These are phyloP conservation scores for Solioccasus polychromus DNA, from an alignment of 768 basidiomycete species.

Conservation along the genomic window DNA sequence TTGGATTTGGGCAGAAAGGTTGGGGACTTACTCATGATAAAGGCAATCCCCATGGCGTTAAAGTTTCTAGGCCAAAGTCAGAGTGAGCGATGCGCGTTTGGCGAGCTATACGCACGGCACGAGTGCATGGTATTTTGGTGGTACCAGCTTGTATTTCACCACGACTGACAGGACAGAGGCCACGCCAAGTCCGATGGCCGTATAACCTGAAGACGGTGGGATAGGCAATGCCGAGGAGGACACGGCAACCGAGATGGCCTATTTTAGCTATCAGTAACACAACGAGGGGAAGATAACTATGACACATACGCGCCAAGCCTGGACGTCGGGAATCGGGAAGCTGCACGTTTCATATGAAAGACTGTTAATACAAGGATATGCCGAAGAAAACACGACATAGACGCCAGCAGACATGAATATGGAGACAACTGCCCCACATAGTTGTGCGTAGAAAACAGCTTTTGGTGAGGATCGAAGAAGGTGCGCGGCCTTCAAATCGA, in stretches of 20 bases:
- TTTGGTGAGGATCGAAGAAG: conserved; percentile 62
- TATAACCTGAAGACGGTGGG: conserved; percentile 53
- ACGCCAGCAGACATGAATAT: conserved; percentile 58
- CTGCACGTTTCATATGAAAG: conserved; percentile 13
- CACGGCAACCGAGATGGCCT: conserved; percentile 19
- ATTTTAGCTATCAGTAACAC: no score
- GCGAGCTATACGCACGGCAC: conserved; percentile 16
- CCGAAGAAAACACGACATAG: conserved; percentile 61
- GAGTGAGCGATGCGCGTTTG: no score
- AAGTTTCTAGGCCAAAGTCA: conserved; percentile 27
- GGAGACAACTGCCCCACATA: conserved; percentile 55
- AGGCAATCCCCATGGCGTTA: conserved; percentile 26
- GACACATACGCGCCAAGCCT: conserved; percentile 24
- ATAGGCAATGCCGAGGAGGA: conserved; percentile 34
- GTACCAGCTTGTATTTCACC: conserved; percentile 32
- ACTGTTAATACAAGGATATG: conserved; percentile 53
- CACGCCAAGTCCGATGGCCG: conserved; percentile 52
- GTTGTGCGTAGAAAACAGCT: conserved; percentile 61
- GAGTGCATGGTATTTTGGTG: conserved; percentile 20
- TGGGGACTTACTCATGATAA: conserved; percentile 13
- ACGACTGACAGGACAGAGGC: conserved; percentile 43
- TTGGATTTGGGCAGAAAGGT: background rate
- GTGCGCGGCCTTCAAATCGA: conserved; percentile 69
- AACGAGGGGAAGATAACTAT: background rate
- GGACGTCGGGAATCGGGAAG: conserved; percentile 25